A percentile compares a stretch with the other conserved stretches of the same genome.
Evolutionary conservation across 495 filamentous ascomycete species (phyloP).

Genomic region (Penicillium ucsense): DNA sequence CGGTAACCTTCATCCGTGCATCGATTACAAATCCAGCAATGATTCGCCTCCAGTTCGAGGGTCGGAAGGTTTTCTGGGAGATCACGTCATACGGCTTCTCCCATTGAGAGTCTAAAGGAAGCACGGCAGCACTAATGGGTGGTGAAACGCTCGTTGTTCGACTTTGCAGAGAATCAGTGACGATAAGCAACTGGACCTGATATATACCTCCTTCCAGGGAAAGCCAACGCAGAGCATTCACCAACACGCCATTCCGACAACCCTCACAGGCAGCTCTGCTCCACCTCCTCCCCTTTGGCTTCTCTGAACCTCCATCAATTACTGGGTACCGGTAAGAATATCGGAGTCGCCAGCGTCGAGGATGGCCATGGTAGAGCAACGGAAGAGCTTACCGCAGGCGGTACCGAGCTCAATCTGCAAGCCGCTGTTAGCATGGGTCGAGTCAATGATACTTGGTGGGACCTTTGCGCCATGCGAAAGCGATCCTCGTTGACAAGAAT

Average conservation of each 20-base stretch:
- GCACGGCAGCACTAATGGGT: not conserved
- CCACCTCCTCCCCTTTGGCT: not conserved
- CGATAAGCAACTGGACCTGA: too few species aligned
- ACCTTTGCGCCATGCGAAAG: too few species aligned
- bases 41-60: too few species aligned
- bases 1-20: too few species aligned
- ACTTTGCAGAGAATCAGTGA: not conserved
- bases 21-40: too few species aligned
- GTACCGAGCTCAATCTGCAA: conserved; percentile 90
- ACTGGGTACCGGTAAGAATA: conserved; percentile 51
- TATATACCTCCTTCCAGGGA: too few species aligned
- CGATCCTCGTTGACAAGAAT: too few species aligned
- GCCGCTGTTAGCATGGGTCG: conserved; percentile 13
- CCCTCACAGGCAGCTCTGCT: not conserved
- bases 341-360: conserved; percentile 96
- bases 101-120: too few species aligned
- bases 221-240: conserved; percentile 1
- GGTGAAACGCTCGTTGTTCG: conserved; percentile 1
- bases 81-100: too few species aligned
- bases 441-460: too few species aligned
- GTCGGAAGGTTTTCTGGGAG: too few species aligned
- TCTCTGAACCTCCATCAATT: conserved; percentile 1
- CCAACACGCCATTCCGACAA: conserved; percentile 1
- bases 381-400: conserved; percentile 73
- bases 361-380: conserved; percentile 87